Evolutionary conservation across 2,329 filamentous ascomycete genomes (phyloP), one percentile per base, ranked within the genome.

Genomic region (Beauveria asiatica): DNA sequence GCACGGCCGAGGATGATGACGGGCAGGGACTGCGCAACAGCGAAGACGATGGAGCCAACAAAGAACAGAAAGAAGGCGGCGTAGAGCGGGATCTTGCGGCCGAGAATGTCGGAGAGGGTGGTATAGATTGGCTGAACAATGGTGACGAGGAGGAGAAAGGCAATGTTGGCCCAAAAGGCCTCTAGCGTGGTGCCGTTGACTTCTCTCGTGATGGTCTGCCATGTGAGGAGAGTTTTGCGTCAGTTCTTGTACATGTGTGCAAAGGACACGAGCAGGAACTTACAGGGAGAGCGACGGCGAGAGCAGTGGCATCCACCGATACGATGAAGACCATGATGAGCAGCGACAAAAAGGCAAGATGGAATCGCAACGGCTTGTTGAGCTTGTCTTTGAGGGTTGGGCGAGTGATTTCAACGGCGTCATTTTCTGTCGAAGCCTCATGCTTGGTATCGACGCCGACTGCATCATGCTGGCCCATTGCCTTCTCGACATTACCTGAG

Each of bases 91-190:
- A 42, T 33, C 59, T 74, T 74, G 9, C 73, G 67, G 3, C 73
- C 73, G 45, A 74, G 68, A 10, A 70, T 69, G 57, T 68, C 68
- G 54, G 71, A 74, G 7, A 74, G 60, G 1, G 67, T 68, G 9
- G 73, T 68, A 21, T 74, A 65, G 5, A 71, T 68, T 6, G 82
- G 83, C 66, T 85, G 80, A 50, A 82, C 78, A 27, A 84, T 80
- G 4, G 85, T 84, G 59, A 82, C 83, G 6, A 84, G 82, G 5
- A 90, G 78, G 3, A 90, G 75, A 65, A 87, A 90, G 17, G 84
- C 84, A 3, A 86, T 88, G 1, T 85, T 86, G 3, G 84, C 81
- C 87, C 86, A 90, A 67, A 89, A 89, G 0, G 85, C 83, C 70
- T 89, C 77, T 37, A 84, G 79, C 2, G 80, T 80, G 0, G 78